Evolutionary conservation across 2,329 filamentous ascomycete genomes (phyloP).

Genomic region (Eurotiales sp.): DNA sequence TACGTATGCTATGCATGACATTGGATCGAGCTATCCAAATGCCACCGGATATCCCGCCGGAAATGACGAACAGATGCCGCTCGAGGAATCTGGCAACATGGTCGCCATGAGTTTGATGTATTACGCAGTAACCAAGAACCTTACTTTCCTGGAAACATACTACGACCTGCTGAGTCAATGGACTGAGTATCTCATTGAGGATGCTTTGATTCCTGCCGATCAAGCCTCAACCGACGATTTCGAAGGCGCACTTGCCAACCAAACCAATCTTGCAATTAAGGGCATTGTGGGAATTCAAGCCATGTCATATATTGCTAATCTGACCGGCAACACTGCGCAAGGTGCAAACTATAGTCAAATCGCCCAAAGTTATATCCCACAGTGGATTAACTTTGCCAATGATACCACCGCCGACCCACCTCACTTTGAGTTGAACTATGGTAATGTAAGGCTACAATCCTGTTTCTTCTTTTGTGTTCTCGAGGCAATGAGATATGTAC

Average conservation of each 20-base stretch:
- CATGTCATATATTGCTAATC: constrained; percentile 52
- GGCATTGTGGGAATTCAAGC: constrained; percentile 58
- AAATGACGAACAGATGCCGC: constrained; percentile 33
- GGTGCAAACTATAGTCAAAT: constrained; percentile 43
- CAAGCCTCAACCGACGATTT: constrained; percentile 40
- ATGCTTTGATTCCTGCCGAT: constrained; percentile 30
- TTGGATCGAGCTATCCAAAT: constrained; percentile 35
- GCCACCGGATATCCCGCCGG: constrained; percentile 31
- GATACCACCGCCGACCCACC: constrained; percentile 36
- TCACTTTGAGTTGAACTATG: constrained; percentile 51
- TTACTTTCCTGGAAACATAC: constrained; percentile 28
- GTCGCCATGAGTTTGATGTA: constrained; percentile 35
- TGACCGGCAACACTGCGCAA: constrained; percentile 44
- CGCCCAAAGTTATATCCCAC: constrained; percentile 48
- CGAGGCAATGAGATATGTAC: not conserved
- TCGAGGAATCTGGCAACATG: constrained; percentile 38
- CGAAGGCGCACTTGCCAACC: constrained; percentile 40
- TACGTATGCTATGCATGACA: constrained; percentile 33
- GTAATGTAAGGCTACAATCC: constrained; percentile 17
- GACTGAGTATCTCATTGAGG: constrained; percentile 33
- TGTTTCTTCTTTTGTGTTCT: not conserved
- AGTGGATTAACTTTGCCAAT: constrained; percentile 48
- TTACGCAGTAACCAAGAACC: constrained; percentile 31
- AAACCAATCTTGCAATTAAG: constrained; percentile 59
- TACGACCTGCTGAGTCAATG: constrained; percentile 29